Conservation (phyloP, 108 stramenopile species). For the Conticribra weissflogii region DNA sequence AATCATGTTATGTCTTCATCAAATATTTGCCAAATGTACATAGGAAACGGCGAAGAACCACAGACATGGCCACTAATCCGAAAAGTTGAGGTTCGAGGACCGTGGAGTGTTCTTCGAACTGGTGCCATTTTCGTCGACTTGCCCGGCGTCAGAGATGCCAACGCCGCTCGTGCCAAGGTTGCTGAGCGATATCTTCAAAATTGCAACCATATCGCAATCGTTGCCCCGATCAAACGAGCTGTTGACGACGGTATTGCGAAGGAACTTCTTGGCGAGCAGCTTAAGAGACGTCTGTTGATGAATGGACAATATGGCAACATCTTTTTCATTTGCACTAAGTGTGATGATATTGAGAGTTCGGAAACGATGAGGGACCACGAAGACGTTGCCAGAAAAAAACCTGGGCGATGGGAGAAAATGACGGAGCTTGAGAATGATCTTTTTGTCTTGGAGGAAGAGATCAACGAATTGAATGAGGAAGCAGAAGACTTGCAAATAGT, state of each 20-base stretch:
- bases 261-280: constrained; percentile 56
- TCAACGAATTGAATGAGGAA: constrained; percentile 23
- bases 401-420: constrained; percentile 61
- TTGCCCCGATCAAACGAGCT: constrained; percentile 53
- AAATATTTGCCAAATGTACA: too few species aligned
- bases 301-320: constrained; percentile 56
- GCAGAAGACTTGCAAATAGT: constrained; percentile 43
- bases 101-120: constrained; percentile 33
- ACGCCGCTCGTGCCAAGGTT: constrained; percentile 56
- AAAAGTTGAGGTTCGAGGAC: constrained; percentile 44
- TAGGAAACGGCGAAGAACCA: constrained; percentile 46
- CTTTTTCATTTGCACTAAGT: constrained; percentile 59
- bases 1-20: too few species aligned
- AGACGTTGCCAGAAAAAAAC: constrained; percentile 43
- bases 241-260: constrained; percentile 56
- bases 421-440: constrained; percentile 24
- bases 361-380: constrained; percentile 60
- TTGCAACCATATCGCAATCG: constrained; percentile 51
- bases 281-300: constrained; percentile 59
- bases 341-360: constrained; percentile 52
- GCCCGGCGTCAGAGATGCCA: constrained; percentile 47
- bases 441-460: constrained; percentile 11
- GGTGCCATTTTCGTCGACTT: constrained; percentile 28
- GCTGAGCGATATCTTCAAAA: constrained; percentile 51
- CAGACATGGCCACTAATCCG: constrained; percentile 61